phyloP scores from a whole-genome alignment of 176 grass and related monocot species.

The Oryza glumipatula region DNA sequence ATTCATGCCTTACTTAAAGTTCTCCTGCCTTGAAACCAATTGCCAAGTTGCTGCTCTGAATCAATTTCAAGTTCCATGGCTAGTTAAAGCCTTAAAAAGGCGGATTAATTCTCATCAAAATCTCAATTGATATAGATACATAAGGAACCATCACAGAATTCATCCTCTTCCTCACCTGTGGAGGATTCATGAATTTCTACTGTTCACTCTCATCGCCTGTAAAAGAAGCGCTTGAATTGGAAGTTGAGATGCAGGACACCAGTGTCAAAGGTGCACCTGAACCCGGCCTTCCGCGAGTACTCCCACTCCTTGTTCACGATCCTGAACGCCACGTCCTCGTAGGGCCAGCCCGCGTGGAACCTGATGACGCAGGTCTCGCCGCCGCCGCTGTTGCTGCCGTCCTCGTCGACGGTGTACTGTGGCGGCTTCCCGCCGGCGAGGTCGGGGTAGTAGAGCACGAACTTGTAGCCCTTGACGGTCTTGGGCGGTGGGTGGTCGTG shows the following conservation, averaged over 20 bases:
- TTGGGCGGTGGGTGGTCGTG: slow-evolving; percentile 42
- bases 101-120: background rate
- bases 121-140: background rate
- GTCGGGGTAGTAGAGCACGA: slow-evolving; percentile 49
- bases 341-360: slow-evolving; percentile 43
- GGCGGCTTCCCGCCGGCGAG: slow-evolving; percentile 8
- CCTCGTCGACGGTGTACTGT: slow-evolving; percentile 36
- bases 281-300: slow-evolving; percentile 40
- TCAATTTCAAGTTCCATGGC: background rate
- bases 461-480: slow-evolving; percentile 47
- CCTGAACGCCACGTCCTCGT: slow-evolving; percentile 51
- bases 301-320: slow-evolving; percentile 58
- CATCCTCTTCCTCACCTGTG: background rate
- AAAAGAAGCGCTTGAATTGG: slow-evolving; percentile 48
- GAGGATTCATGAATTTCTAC: background rate
- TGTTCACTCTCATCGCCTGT: slow-evolving; percentile 24
- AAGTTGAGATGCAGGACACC: slow-evolving; percentile 47
- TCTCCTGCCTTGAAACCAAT: background rate
- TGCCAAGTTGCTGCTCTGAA: background rate
- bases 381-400: background rate
- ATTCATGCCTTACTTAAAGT: background rate
- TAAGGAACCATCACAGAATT: background rate
- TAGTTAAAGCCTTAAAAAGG: background rate
- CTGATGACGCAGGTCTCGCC: slow-evolving; percentile 49
- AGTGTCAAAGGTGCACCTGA: slow-evolving; percentile 42